Base-by-base conservation (phyloP, 352 stramenopile species). In the Phytophthora quininea region DNA sequence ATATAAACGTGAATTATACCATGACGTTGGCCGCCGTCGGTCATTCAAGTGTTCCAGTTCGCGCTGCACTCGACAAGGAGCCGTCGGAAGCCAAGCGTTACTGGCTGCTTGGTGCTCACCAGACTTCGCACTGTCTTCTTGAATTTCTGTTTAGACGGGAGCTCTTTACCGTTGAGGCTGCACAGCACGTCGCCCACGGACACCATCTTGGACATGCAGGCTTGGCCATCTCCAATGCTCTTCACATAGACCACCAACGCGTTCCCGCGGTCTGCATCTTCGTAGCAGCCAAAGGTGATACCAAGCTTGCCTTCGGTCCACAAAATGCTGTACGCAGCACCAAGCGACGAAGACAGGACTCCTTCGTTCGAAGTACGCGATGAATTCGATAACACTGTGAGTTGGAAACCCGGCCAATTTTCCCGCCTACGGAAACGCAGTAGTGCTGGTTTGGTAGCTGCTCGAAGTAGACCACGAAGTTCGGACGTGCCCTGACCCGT, bases 181-280 rank as follows among this genome's bases (percentile, higher is more conserved):
- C 51, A 48, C 31, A 88, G 73, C 31, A 74, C 58, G 29, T 88
- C 79, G 2, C 79, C 79, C 10, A 70, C 29, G 1, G 45, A 30
- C 6, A 88, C 75, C n/a, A 84, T 59, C n/a, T 65, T 63, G 12
- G 74, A 79, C 11, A 62, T 58, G n/a, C 56, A 59, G 4, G 77
- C 74, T 24, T 79, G 70, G 8, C 77, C 77, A 11, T 50, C 49
- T 7, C 53, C 62, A 14, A 88, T 69, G 32, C 49, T 62, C 58
- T 86, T 84, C 45, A 88, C 75, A 19, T 79, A 82, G 15, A 86
- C 69, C 14, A 79, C 60, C n/a, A 82, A 46, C 32, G 64, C 56
- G 33, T 78, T 67, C 42, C 33, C 57, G 31, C 46, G 42, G 62
- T 80, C 54, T n/a, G 65, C 64, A 54, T 83, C 74, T 48, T 74